Conservation (phyloP, 768 basidiomycete species). For the Mycena rosella region DNA sequence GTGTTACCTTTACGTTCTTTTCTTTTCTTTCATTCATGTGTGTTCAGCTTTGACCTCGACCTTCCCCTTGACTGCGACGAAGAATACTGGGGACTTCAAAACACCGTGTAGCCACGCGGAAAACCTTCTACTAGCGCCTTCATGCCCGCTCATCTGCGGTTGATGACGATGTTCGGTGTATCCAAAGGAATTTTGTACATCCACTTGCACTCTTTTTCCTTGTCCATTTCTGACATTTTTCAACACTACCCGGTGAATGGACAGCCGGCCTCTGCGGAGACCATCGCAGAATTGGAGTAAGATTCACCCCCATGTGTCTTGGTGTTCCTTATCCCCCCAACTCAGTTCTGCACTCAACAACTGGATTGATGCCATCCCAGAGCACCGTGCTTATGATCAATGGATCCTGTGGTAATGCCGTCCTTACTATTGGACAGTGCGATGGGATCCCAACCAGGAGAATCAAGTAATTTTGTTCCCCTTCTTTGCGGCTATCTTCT, state of each 20-base stretch:
- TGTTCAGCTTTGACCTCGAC: slow-evolving; percentile 70
- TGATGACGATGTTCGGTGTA: slow-evolving; percentile 24
- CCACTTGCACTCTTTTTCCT: not conserved
- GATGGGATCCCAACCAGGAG: slow-evolving; percentile 30
- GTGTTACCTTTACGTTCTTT: slow-evolving; percentile 44
- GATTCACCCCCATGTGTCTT: not conserved
- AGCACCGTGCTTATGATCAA: slow-evolving; percentile 25
- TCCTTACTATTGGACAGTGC: slow-evolving; percentile 11
- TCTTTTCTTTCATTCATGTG: not conserved
- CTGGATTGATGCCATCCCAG: slow-evolving; percentile 23
- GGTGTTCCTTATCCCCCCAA: not conserved
- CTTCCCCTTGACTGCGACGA: slow-evolving; percentile 66
- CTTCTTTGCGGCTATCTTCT: not conserved
- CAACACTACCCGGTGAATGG: slow-evolving; percentile 23
- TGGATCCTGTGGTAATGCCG: no score
- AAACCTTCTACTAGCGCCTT: slow-evolving; percentile 14
- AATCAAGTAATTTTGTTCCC: slow-evolving; percentile 6
- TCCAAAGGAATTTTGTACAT: slow-evolving; percentile 20
- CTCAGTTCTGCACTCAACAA: slow-evolving; percentile 27
- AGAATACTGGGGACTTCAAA: slow-evolving; percentile 18
- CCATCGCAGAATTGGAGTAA: slow-evolving; percentile 22
- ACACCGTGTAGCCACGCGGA: not conserved
- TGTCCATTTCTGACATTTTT: not conserved
- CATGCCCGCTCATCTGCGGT: not conserved
- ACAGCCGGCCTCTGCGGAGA: not conserved